These are phyloP conservation scores for Fusarium chaquense DNA, from an alignment of 2,329 filamentous ascomycete species.

Conservation along the genomic window DNA sequence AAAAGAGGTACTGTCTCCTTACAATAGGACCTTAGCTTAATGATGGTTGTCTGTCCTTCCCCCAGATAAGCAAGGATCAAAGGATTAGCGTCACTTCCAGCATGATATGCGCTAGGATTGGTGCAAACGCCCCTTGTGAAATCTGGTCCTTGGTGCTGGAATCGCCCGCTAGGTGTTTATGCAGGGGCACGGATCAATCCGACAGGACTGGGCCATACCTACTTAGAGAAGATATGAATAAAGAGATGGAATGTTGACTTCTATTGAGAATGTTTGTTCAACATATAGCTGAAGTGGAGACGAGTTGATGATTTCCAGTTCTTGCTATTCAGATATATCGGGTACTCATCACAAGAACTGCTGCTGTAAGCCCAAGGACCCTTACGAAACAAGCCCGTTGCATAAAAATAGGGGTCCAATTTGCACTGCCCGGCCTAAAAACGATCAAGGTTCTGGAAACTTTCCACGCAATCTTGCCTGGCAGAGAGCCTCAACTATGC, in stretches of 20 bases:
- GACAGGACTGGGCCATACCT: slow-evolving; percentile 2
- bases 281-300: neutral
- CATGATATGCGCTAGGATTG: slow-evolving; percentile 44
- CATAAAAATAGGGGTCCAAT: slow-evolving; percentile 41
- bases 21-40: slow-evolving; percentile 5
- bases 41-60: slow-evolving; percentile 37
- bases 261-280: neutral
- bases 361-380: neutral
- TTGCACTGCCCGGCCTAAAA: slow-evolving; percentile 20
- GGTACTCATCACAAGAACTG: neutral
- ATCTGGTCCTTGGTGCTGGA: slow-evolving; percentile 35
- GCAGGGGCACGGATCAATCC: slow-evolving; percentile 39
- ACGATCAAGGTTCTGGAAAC: slow-evolving; percentile 4
- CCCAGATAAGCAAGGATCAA: slow-evolving; percentile 41
- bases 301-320: neutral
- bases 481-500: neutral
- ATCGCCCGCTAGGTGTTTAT: slow-evolving; percentile 34
- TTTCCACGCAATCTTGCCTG: neutral
- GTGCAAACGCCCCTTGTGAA: slow-evolving; percentile 35
- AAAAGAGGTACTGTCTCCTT: neutral
- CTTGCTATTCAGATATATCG: neutral
- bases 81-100: slow-evolving; percentile 35
- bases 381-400: neutral
- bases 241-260: slow-evolving; percentile 1
- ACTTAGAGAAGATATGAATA: slow-evolving; percentile 9